These are phyloP conservation scores for Nakazawaea molendinolei DNA, from an alignment of 805 yeast species.

Conservation along the genomic window DNA sequence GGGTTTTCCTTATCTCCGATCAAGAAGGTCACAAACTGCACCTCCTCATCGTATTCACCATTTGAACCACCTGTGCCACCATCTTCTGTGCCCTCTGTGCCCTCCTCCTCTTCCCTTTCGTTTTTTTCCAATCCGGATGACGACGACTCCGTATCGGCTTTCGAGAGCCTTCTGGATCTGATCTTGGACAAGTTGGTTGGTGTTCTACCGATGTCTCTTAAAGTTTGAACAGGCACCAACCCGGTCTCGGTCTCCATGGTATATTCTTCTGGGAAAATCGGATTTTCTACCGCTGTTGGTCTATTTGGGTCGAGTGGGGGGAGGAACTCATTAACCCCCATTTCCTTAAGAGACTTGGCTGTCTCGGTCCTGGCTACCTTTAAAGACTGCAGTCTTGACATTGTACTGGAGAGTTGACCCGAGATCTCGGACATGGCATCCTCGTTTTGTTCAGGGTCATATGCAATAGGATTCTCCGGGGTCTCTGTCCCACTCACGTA, in stretches of 20 bases:
- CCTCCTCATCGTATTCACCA: constrained; percentile 49
- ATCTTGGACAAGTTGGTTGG: constrained; percentile 16
- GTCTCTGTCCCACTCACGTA: background rate
- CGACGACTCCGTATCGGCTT: constrained; percentile 4
- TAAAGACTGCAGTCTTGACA: constrained; percentile 28
- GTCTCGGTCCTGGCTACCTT: constrained; percentile 62
- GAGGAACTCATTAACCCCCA: constrained; percentile 50
- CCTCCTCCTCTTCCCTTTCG: constrained; percentile 16
- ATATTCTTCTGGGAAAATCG: constrained; percentile 90
- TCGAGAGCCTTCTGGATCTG: constrained; percentile 13
- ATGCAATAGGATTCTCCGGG: constrained; percentile 27
- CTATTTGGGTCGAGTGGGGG: constrained; percentile 52
- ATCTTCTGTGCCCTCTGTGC: constrained; percentile 18
- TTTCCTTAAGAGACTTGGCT: constrained; percentile 54
- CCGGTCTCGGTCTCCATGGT: constrained; percentile 86
- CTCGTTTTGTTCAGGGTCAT: constrained; percentile 32
- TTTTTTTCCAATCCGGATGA: constrained; percentile 10
- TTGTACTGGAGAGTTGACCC: constrained; percentile 18
- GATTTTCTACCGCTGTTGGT: constrained; percentile 46
- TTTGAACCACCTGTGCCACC: constrained; percentile 18
- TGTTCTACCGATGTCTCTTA: constrained; percentile 59
- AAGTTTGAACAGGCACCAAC: constrained; percentile 71
- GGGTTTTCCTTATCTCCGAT: constrained; percentile 86
- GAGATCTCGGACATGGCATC: constrained; percentile 41
- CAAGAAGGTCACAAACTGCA: constrained; percentile 79